Conservation (phyloP, 2,329 filamentous ascomycete species). For the Diplocarpon rosae region DNA sequence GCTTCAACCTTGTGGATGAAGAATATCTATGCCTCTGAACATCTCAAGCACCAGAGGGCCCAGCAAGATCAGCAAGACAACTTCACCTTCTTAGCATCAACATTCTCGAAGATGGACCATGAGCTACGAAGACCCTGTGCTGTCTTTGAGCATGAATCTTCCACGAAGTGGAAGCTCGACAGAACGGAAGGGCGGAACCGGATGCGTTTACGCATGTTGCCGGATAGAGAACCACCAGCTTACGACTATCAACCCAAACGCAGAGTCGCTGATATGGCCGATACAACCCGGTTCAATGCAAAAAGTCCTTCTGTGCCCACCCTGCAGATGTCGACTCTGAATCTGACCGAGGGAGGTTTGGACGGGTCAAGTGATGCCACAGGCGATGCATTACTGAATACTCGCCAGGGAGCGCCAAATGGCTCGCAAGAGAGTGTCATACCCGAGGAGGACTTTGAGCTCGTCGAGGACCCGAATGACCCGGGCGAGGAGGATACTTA, state of each 20-base stretch:
- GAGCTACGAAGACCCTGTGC: constrained; percentile 72
- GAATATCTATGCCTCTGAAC: constrained; percentile 87
- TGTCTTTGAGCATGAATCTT: constrained; percentile 56
- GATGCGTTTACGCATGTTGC: constrained; percentile 80
- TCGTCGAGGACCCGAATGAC: constrained; percentile 89
- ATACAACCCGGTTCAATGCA: constrained; percentile 29
- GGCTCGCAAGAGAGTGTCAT: constrained; percentile 19
- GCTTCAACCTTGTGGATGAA: constrained; percentile 87
- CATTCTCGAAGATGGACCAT: constrained; percentile 68
- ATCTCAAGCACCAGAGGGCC: constrained; percentile 79
- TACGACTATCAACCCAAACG: constrained; percentile 79
- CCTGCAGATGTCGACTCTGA: constrained; percentile 8
- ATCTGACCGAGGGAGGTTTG: constrained; percentile 5
- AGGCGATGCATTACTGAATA: constrained; percentile 8
- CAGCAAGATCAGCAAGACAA: constrained; percentile 93
- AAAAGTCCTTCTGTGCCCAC: constrained; percentile 10
- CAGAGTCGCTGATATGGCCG: constrained; percentile 39
- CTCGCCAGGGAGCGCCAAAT: constrained; percentile 8
- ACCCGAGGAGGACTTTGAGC: constrained; percentile 82
- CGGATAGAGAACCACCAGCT: constrained; percentile 57
- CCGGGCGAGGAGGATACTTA: constrained; percentile 69
- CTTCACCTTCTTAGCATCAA: constrained; percentile 61
- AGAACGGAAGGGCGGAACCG: constrained; percentile 91
- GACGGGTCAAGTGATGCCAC: constrained; percentile 11
- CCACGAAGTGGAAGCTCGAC: constrained; percentile 81